Conservation (phyloP, 371 early-diverging fungal genomes). For the Mortierella polycephala region DNA sequence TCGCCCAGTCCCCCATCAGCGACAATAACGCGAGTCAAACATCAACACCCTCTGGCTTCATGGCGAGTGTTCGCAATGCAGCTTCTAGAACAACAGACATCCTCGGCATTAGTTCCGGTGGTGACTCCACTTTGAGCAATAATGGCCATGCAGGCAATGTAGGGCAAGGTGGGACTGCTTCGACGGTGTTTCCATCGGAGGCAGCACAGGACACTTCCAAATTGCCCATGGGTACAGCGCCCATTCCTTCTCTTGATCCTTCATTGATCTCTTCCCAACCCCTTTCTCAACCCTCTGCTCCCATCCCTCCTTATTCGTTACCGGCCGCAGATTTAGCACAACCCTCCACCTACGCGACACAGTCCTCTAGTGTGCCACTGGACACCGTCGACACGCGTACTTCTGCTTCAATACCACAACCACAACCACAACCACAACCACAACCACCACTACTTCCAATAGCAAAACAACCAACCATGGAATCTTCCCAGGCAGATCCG, state of each 20-base stretch:
- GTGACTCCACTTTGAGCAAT: neutral
- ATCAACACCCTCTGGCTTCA: neutral
- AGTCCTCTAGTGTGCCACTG: too few relatives aligned
- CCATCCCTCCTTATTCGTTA: neutral
- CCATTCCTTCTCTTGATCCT: neutral
- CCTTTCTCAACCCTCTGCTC: slow-evolving; percentile 2
- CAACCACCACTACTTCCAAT: neutral
- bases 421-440: slow-evolving; percentile 2
- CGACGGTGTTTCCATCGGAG: neutral
- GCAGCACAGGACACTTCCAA: neutral
- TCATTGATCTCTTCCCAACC: neutral
- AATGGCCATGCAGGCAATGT: neutral
- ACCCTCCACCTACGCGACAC: neutral
- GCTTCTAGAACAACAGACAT: slow-evolving; percentile 10
- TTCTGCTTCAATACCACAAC: neutral
- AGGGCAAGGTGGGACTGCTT: slow-evolving; percentile 1
- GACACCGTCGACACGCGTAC: too few relatives aligned
- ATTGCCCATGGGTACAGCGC: neutral
- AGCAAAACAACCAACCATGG: slow-evolving; percentile 8
- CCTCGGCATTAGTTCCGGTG: slow-evolving; percentile 4
- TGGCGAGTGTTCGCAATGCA: slow-evolving; percentile 5
- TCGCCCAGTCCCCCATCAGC: neutral
- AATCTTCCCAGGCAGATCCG: slow-evolving; percentile 24
- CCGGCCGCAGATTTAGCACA: neutral
- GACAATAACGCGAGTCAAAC: neutral